Base-by-base conservation (phyloP, 2,329 filamentous ascomycete genomes). In the Polytolypa hystricis region DNA sequence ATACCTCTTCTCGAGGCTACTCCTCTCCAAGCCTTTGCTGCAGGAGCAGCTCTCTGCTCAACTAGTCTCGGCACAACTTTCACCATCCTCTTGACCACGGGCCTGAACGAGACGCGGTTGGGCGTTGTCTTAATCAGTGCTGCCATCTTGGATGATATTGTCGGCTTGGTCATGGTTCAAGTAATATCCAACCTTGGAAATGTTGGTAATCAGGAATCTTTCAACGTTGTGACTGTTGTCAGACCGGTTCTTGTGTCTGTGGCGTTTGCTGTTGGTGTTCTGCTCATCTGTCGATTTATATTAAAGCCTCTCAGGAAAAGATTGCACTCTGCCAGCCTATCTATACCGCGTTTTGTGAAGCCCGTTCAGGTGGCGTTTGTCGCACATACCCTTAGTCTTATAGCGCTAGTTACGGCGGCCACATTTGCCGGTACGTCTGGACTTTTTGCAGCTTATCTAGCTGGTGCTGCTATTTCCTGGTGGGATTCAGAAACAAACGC, bases 91-190 rank as follows among this genome's bases (percentile, higher is more conserved):
- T 14, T 23, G 16, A 79, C 83, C 6, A 77, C 74, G 2, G 66
- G 66, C 2, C 55, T 79, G 8, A 61, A 60, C n/a, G 53, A 61
- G 2, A 76, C 69, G 6, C 59, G 73, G 2, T 52, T 79, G 0
- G 84, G 61, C 39, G 75, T 59, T 6, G 72, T 91, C 0, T 65
- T 86, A 0, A 73, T 74, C 2, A 78, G 73, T 40, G 82, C 81
- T 1, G 84, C 83, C 0, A 83, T 91, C 73, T 73, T 91, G 60
- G 84, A 91, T 51, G 83, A 91, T 57, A 77, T 89, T 0, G 71
- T 83, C 1, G 82, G 81, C 0, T 61, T 89, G 7, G 73, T 87
- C 5, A 81, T 89, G 73, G 79, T 85, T 0, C 74, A 84, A 45
- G 70, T 89, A 30, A 79, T 91, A 15, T 73, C 79, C 0, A 78